Evolutionary conservation across 306 rosid genomes (phyloP).

Genomic region (Purshia tridentata): DNA sequence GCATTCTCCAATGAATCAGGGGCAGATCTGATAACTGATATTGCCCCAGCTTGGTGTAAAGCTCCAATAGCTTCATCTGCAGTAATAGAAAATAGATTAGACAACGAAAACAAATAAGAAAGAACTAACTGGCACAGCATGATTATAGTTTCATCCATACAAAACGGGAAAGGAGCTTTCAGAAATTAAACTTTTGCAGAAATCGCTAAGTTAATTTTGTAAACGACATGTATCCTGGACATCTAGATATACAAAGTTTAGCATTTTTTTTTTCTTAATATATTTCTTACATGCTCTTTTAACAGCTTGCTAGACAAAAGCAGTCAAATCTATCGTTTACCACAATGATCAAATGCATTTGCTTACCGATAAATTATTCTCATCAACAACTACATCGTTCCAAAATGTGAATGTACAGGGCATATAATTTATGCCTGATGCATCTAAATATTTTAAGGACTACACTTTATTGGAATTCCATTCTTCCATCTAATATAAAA

Average conservation of each 20-base stretch:
- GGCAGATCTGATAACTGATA: slow-evolving; percentile 54
- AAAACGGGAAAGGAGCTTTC: too few relatives aligned
- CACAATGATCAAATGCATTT: background rate
- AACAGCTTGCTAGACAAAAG: background rate
- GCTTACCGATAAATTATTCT: background rate
- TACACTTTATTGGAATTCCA: background rate
- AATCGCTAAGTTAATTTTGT: background rate
- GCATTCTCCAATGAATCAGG: slow-evolving; percentile 59
- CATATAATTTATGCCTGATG: slow-evolving; percentile 5
- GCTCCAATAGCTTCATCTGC: slow-evolving; percentile 70
- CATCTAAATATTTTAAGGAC: slow-evolving; percentile 15
- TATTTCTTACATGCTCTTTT: background rate
- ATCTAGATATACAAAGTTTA: background rate
- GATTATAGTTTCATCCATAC: background rate
- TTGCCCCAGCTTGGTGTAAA: slow-evolving; percentile 73
- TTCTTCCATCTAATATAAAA: background rate
- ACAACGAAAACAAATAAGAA: background rate
- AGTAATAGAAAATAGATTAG: background rate
- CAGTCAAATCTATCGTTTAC: background rate
- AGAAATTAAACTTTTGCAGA: background rate
- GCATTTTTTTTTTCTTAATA: background rate
- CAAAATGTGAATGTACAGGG: background rate
- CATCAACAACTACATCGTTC: background rate
- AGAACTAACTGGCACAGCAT: background rate
- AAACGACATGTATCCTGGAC: background rate